Evolutionary conservation across 768 basidiomycete species (phyloP).

Genomic region (Amanita exitialis): DNA sequence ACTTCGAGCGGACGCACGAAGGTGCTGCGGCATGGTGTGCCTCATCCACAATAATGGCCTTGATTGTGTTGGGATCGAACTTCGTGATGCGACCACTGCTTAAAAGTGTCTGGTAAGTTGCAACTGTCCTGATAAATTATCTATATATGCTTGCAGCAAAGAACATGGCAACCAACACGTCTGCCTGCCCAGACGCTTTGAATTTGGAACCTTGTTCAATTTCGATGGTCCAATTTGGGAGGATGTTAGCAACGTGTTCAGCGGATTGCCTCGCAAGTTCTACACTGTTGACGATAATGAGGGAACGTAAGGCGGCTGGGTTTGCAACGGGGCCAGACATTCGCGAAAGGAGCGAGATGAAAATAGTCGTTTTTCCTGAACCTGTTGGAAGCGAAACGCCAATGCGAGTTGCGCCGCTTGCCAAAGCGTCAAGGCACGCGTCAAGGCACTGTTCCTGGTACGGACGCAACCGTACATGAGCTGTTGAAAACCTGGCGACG

Average conservation of each 20-base stretch:
- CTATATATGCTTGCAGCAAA: neutral
- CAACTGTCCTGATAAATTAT: conserved; percentile 54
- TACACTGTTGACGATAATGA: conserved; percentile 84
- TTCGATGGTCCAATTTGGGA: conserved; percentile 74
- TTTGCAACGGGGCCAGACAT: conserved; percentile 35
- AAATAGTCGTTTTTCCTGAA: conserved; percentile 86
- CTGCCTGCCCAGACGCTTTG: conserved; percentile 68
- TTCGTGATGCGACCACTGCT: conserved; percentile 57
- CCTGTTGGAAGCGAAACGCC: conserved; percentile 84
- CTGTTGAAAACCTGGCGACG: conserved; percentile 4
- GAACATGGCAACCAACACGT: conserved; percentile 49
- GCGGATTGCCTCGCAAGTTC: conserved; percentile 88
- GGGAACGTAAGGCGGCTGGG: conserved; percentile 40
- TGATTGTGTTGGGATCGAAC: conserved; percentile 57
- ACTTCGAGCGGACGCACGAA: conserved; percentile 43
- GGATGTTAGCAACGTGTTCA: conserved; percentile 50
- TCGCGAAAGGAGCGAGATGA: conserved; percentile 70
- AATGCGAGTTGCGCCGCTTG: conserved; percentile 58
- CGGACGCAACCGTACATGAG: conserved; percentile 46
- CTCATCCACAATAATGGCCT: conserved; percentile 82
- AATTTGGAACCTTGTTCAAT: conserved; percentile 83
- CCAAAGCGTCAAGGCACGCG: conserved; percentile 65
- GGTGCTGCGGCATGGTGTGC: conserved; percentile 93
- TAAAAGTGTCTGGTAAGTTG: conserved; percentile 81
- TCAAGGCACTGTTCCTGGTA: conserved; percentile 80